These are phyloP conservation scores for Oryza meyeriana DNA, from an alignment of 176 grass and related monocot species.

Conservation along the genomic window DNA sequence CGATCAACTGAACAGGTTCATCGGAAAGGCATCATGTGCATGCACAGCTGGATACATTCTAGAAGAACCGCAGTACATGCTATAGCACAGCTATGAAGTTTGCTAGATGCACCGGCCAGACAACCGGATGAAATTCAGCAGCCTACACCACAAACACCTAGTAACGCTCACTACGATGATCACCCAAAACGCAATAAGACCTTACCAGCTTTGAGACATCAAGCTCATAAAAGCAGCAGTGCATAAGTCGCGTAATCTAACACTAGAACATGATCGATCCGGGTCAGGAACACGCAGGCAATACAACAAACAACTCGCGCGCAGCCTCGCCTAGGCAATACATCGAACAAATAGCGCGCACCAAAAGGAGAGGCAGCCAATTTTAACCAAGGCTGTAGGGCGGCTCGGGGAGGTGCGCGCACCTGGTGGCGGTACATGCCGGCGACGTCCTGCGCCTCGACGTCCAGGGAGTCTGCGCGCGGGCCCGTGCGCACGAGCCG, in stretches of 20 bases:
- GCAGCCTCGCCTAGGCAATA: neutral
- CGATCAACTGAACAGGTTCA: neutral
- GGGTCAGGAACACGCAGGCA: neutral
- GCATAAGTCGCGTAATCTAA: neutral
- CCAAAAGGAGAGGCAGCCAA: neutral
- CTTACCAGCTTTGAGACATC: neutral
- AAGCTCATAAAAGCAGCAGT: neutral
- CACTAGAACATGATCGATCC: constrained; percentile 8
- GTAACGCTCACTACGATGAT: neutral
- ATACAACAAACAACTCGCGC: neutral
- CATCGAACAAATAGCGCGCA: neutral
- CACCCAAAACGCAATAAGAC: neutral
- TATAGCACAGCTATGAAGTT: neutral
- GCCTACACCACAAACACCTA: constrained; percentile 6
- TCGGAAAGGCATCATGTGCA: neutral
- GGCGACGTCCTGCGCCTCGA: constrained; percentile 80
- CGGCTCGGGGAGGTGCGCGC: neutral
- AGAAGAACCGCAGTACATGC: neutral
- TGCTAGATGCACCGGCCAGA: neutral
- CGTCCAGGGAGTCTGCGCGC: constrained; percentile 85
- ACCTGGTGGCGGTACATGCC: constrained; percentile 56
- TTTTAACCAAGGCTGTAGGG: neutral
- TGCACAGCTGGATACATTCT: neutral
- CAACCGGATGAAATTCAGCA: neutral
- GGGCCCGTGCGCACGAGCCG: constrained; percentile 82